Evolutionary conservation across 768 basidiomycete species (phyloP).

Genomic region (Kwoniella dendrophila): DNA sequence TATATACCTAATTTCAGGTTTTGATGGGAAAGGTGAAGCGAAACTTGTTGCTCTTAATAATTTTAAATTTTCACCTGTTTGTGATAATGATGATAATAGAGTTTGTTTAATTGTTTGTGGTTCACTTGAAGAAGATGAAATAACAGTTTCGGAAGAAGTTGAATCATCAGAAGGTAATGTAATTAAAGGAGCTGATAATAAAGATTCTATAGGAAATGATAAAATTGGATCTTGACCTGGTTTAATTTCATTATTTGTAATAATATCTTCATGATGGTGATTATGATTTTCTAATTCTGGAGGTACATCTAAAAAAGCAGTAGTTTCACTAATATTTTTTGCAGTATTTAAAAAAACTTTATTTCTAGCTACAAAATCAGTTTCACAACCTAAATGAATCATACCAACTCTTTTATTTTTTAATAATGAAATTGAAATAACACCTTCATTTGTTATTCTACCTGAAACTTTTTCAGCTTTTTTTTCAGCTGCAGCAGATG

Average conservation of each 20-base stretch:
- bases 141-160: constrained; percentile 34
- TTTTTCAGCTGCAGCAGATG: constrained; percentile 65
- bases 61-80: constrained; percentile 57
- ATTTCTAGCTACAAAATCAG: constrained; percentile 91
- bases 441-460: constrained; percentile 74
- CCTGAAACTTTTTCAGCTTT: constrained; percentile 82
- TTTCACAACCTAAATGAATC: constrained; percentile 93
- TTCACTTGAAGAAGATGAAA: constrained; percentile 64
- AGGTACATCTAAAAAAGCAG: constrained; percentile 69
- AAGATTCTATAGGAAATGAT: constrained; percentile 61
- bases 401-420: constrained; percentile 74
- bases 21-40: constrained; percentile 53
- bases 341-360: constrained; percentile 76
- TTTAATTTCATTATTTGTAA: not conserved
- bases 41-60: constrained; percentile 55
- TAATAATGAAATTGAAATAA: constrained; percentile 76
- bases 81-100: constrained; percentile 54
- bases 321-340: constrained; percentile 77
- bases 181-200: constrained; percentile 71
- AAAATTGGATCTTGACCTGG: constrained; percentile 57
- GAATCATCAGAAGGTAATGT: constrained; percentile 59
- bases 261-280: not conserved
- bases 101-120: constrained; percentile 77
- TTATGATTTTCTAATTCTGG: constrained; percentile 1
- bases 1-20: constrained; percentile 45